These are phyloP conservation scores for Exophiala calicioides DNA, from an alignment of 2,329 filamentous ascomycete genomes.

Conservation along the genomic window DNA sequence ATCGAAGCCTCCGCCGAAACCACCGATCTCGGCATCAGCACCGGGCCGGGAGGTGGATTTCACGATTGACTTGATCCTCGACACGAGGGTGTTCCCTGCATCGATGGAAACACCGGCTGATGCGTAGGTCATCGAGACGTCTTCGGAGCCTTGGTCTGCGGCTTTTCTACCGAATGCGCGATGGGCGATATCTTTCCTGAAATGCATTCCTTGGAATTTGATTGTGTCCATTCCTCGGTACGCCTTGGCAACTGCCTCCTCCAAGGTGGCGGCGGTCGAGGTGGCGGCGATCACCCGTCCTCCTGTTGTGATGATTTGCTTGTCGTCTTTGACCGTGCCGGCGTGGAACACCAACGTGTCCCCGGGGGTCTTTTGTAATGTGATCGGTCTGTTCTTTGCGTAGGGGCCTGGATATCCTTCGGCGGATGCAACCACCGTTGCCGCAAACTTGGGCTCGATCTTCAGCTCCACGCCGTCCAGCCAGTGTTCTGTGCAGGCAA, in stretches of 20 bases:
- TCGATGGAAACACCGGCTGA: conserved; percentile 92
- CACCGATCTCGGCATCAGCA: conserved; percentile 89
- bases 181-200: conserved; percentile 87
- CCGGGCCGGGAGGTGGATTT: conserved; percentile 79
- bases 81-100: conserved; percentile 87
- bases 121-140: conserved; percentile 73
- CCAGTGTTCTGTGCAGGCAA: conserved; percentile 75
- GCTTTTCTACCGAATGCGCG: conserved; percentile 49
- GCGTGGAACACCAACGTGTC: conserved; percentile 85
- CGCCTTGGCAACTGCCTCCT: conserved; percentile 81
- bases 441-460: conserved; percentile 70
- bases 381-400: conserved; percentile 71
- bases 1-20: conserved; percentile 88
- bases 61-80: conserved; percentile 89
- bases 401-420: conserved; percentile 89
- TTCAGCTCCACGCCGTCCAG: conserved; percentile 70
- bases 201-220: conserved; percentile 86
- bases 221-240: conserved; percentile 81
- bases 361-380: conserved; percentile 55
- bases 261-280: conserved; percentile 71
- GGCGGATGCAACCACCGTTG: conserved; percentile 91
- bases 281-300: conserved; percentile 94
- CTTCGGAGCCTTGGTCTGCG: conserved; percentile 16
- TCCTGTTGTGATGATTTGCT: conserved; percentile 73
- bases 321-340: conserved; percentile 63